phyloP scores from a whole-genome alignment of 2,329 filamentous ascomycete species.

The Colletotrichum noveboracense region DNA sequence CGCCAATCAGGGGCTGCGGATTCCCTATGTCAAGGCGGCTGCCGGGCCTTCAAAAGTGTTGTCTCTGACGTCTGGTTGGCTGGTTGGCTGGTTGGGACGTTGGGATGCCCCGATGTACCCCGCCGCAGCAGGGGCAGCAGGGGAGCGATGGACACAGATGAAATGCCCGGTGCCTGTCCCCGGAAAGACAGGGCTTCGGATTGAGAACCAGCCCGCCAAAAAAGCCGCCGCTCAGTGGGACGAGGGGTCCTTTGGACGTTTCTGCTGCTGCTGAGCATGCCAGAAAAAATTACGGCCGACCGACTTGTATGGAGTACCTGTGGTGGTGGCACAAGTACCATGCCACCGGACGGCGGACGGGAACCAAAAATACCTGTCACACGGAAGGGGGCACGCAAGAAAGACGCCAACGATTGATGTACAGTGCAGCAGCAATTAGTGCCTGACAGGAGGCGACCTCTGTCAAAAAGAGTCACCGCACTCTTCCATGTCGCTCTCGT shows the following conservation, averaged over 20 bases:
- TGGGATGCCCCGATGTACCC: conserved; percentile 4
- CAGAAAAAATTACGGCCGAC: background rate
- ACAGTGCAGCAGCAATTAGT: background rate
- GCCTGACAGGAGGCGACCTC: background rate
- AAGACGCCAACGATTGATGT: conserved; percentile 10
- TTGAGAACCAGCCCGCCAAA: background rate
- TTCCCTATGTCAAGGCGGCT: background rate
- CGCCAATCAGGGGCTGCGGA: conserved; percentile 10
- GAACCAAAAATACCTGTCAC: conserved; percentile 20
- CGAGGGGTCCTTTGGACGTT: conserved; percentile 5
- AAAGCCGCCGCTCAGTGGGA: conserved; percentile 1
- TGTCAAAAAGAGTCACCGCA: background rate
- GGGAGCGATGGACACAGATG: background rate
- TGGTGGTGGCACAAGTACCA: background rate
- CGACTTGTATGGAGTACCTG: background rate
- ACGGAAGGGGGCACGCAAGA: background rate
- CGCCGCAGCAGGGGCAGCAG: background rate
- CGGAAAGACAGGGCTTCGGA: background rate
- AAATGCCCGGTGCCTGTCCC: background rate
- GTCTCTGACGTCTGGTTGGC: background rate
- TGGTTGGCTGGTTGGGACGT: background rate
- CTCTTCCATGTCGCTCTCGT: background rate
- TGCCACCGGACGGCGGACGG: background rate
- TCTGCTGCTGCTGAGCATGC: background rate
- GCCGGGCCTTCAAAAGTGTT: background rate